A percentile compares a stretch with the other conserved stretches of the same genome.
These are phyloP conservation scores for Penicillium verrucosum DNA, from an alignment of 2,329 filamentous ascomycete species.

Conservation along the genomic window DNA sequence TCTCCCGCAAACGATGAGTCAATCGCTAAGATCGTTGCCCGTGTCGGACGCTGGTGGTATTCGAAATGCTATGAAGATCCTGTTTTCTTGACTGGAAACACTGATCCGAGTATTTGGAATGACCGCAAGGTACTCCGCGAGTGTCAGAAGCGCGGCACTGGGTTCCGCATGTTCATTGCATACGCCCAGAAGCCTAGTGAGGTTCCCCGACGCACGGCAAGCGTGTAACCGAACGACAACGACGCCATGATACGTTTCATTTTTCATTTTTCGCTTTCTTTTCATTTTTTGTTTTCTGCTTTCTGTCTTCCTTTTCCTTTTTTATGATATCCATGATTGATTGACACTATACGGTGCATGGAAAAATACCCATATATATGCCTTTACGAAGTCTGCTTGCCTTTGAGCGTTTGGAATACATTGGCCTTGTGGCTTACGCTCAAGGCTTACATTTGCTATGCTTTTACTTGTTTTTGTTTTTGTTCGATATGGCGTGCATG, in stretches of 20 bases:
- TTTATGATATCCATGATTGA: constrained; percentile 13
- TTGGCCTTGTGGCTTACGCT: not conserved
- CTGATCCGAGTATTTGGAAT: constrained; percentile 69
- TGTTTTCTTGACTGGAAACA: constrained; percentile 47
- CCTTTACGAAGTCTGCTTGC: constrained; percentile 2
- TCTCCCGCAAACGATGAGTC: constrained; percentile 70
- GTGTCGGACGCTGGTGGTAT: constrained; percentile 96
- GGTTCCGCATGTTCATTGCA: constrained; percentile 85
- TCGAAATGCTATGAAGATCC: constrained; percentile 81
- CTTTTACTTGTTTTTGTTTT: constrained; percentile 4
- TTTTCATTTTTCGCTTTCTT: not conserved
- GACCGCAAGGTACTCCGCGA: constrained; percentile 73
- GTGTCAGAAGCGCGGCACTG: constrained; percentile 81
- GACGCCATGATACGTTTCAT: constrained; percentile 8
- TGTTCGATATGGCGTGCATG: constrained; percentile 1
- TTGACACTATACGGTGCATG: constrained; percentile 10
- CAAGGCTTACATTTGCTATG: constrained; percentile 9
- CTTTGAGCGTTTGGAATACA: constrained; percentile 1
- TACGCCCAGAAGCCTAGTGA: constrained; percentile 75
- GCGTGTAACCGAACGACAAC: constrained; percentile 33
- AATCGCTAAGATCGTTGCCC: constrained; percentile 88
- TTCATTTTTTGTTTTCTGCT: no score
- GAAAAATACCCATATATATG: constrained; percentile 9
- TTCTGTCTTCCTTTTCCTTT: constrained; percentile 9
- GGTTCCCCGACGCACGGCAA: constrained; percentile 43